These are phyloP conservation scores for Thamnidium elegans DNA, from an alignment of 192 early-diverging fungal species.

Conservation along the genomic window DNA sequence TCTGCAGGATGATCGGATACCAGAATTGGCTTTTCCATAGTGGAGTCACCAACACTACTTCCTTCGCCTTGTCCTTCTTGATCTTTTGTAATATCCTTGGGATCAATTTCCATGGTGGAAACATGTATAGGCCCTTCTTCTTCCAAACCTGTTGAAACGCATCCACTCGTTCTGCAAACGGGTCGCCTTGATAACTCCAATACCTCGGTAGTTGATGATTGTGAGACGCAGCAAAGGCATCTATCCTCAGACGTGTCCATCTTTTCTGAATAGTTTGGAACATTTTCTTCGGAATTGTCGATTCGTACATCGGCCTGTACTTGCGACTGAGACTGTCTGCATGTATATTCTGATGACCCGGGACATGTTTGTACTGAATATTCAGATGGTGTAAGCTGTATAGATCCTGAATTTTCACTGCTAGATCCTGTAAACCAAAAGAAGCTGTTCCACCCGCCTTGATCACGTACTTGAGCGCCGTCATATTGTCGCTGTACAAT, in stretches of 20 bases:
- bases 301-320: background rate
- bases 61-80: background rate
- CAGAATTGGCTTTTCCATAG: constrained; percentile 11
- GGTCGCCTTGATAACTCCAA: constrained; percentile 6
- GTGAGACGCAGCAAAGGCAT: constrained; percentile 4
- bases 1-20: constrained; percentile 8
- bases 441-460: constrained; percentile 13
- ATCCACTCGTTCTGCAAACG: constrained; percentile 10
- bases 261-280: constrained; percentile 7
- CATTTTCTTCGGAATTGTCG: background rate
- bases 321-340: constrained; percentile 1
- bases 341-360: constrained; percentile 11
- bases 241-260: background rate
- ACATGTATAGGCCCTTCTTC: constrained; percentile 13
- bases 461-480: constrained; percentile 17
- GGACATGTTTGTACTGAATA: background rate
- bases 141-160: constrained; percentile 19
- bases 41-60: constrained; percentile 5
- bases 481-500: constrained; percentile 21
- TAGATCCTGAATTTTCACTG: constrained; percentile 14
- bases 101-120: constrained; percentile 20
- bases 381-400: background rate
- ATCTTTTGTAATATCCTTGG: constrained; percentile 9
- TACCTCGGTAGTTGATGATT: constrained; percentile 9
- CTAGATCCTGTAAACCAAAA: background rate